Conservation (phyloP, 805 yeast species). For the Wickerhamiella spandovensis region DNA sequence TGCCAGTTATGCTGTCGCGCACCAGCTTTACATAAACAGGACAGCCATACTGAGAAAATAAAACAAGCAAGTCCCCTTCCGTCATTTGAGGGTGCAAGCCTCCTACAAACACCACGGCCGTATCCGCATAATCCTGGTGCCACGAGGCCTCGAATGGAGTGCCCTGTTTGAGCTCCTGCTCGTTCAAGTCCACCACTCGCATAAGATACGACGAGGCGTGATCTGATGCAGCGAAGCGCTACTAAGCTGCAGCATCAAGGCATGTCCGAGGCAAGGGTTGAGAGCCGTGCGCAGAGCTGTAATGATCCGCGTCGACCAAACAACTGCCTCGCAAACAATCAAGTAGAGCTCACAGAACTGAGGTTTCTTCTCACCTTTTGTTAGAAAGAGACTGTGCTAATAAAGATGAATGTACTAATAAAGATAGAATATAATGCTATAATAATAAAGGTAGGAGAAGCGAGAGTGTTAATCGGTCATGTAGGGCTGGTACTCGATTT, state of each 20-base stretch:
- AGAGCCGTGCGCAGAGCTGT: no score
- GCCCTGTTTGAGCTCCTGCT: constrained; percentile 50
- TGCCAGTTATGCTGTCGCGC: constrained; percentile 52
- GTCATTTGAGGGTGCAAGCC: constrained; percentile 48
- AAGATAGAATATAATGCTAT: no score
- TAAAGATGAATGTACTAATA: no score
- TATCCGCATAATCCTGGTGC: constrained; percentile 74
- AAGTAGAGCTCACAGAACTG: no score
- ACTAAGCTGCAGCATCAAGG: not conserved
- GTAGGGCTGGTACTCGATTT: constrained; percentile 11
- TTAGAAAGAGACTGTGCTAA: no score
- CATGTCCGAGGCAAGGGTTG: not conserved
- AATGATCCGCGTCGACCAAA: no score
- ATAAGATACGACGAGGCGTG: not conserved
- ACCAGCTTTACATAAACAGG: constrained; percentile 64
- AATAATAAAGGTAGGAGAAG: no score
- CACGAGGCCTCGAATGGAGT: constrained; percentile 59
- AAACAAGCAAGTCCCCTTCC: constrained; percentile 61
- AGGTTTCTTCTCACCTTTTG: no score
- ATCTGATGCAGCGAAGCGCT: not conserved
- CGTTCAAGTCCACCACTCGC: constrained; percentile 37
- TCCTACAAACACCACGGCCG: constrained; percentile 68
- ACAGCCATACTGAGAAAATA: constrained; percentile 82
- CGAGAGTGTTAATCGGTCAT: not conserved
- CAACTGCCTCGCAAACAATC: no score